phyloP scores from a whole-genome alignment of 495 filamentous ascomycete species.

The Polyplosphaeria fusca region DNA sequence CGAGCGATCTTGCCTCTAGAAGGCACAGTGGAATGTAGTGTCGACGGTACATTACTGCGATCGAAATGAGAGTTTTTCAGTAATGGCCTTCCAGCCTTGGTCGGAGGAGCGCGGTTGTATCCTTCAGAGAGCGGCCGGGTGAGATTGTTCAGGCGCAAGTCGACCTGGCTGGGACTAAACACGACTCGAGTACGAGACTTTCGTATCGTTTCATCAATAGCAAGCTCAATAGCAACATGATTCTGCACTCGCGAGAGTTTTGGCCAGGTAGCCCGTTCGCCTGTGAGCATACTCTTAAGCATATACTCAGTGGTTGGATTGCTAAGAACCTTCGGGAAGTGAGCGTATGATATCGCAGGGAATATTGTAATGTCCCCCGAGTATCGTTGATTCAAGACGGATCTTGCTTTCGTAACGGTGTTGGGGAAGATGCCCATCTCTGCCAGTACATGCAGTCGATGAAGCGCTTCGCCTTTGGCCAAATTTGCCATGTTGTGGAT shows the following conservation, averaged over 20 bases:
- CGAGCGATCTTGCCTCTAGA: no score
- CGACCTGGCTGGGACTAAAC: slow-evolving; percentile 71
- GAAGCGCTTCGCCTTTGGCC: slow-evolving; percentile 75
- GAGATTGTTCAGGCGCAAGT: slow-evolving; percentile 46
- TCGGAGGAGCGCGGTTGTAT: slow-evolving; percentile 1
- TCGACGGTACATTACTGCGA: no score
- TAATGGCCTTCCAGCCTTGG: no score
- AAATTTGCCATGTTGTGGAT: slow-evolving; percentile 66
- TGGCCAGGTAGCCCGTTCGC: slow-evolving; percentile 88
- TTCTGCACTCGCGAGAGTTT: slow-evolving; percentile 78
- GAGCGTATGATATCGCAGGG: slow-evolving; percentile 68
- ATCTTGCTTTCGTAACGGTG: slow-evolving; percentile 70
- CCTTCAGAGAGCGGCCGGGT: slow-evolving; percentile 19
- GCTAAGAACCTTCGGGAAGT: slow-evolving; percentile 72
- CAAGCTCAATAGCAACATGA: slow-evolving; percentile 80
- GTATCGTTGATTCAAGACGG: slow-evolving; percentile 84
- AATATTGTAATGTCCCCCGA: slow-evolving; percentile 95
- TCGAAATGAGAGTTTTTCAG: no score
- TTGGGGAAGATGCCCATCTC: slow-evolving; percentile 84
- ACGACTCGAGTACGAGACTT: slow-evolving; percentile 70
- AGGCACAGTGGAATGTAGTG: no score
- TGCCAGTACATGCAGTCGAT: slow-evolving; percentile 75
- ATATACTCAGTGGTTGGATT: slow-evolving; percentile 94
- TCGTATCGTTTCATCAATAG: slow-evolving; percentile 78
- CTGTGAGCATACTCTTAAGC: slow-evolving; percentile 66